These are phyloP conservation scores for Liriodendron chinense DNA, from an alignment of 164 flowering plant species.

Conservation along the genomic window DNA sequence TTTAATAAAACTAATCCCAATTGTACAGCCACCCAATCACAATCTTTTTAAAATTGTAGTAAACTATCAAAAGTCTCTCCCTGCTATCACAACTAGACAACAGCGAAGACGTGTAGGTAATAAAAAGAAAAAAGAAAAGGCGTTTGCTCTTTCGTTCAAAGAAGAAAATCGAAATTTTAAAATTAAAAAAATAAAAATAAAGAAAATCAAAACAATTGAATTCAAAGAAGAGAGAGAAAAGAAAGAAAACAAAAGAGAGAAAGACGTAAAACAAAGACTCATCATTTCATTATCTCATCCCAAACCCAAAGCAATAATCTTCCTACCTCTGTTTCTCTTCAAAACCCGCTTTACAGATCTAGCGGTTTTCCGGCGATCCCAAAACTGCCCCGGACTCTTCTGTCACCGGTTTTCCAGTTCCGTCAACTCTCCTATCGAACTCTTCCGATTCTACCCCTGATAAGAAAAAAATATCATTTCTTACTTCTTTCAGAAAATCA, in stretches of 20 bases:
- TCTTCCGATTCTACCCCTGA: not conserved
- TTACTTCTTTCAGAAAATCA: not conserved
- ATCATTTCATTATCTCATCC: slow-evolving; percentile 14
- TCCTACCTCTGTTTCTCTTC: not conserved
- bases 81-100: not conserved
- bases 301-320: too few relatives aligned
- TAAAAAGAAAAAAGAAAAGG: not conserved
- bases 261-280: not conserved
- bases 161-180: not conserved
- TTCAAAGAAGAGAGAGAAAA: not conserved
- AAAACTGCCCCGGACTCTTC: not conserved
- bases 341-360: not conserved
- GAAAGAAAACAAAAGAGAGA: not conserved
- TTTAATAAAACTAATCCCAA: too few relatives aligned
- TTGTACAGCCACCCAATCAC: too few relatives aligned
- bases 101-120: not conserved
- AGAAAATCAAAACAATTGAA: not conserved
- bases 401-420: not conserved
- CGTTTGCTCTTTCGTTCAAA: too few relatives aligned
- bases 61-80: not conserved
- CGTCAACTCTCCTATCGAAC: too few relatives aligned
- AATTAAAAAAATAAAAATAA: too few relatives aligned
- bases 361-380: not conserved
- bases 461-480: not conserved
- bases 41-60: not conserved